Base-by-base conservation (phyloP, 2,329 filamentous ascomycete genomes). In the Saccharata proteae region DNA sequence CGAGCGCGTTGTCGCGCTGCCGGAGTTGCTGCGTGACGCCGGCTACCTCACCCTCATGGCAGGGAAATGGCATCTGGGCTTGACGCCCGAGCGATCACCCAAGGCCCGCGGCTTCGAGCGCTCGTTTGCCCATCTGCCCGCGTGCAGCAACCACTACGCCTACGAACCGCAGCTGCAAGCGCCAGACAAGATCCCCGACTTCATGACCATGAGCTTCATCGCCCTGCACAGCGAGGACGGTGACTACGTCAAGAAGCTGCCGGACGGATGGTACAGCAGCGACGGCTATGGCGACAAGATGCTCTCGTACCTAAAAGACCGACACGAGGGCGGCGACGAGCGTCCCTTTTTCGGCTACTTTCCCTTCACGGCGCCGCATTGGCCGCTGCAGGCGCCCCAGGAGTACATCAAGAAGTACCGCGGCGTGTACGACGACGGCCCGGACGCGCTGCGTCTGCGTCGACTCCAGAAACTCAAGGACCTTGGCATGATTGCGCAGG, bases 11-110 rank as follows among this genome's bases (percentile, higher is more conserved):
- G 73, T 32, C 15, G 64, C 71, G 5, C 51, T 76, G 10, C 69
- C 71, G 2, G 71, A 77, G 45, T 43, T 77, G 2, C 56, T 77
- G 4, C 62, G 57, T 4, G 72, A 75, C 38, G 62, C 57, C 0
- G 72, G 71, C 10, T 77, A 77, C 44, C 58, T 65, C 29, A 77
- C 72, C 2, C 40, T 73, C 4, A 73, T 77, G 64, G 56, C 67
- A 4, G 72, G 73, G 0, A 77, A 77, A 45, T 77, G 72, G 71
- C 71, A 76, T 48, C 51, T 77, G 12, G 72, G 72, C 0, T 51
- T 77, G 9, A 72, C 62, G 0, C 65, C 67, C 0, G 69, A 76
- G 40, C 61, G 63, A 4, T 65, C 61, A 4, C 73, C 73, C 1
- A 59, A 64, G 26, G 61, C 59, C 9, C 59, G 72, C 7, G 73